These are phyloP conservation scores for Myxozyma udenii DNA, from an alignment of 805 yeast genomes.

Conservation along the genomic window DNA sequence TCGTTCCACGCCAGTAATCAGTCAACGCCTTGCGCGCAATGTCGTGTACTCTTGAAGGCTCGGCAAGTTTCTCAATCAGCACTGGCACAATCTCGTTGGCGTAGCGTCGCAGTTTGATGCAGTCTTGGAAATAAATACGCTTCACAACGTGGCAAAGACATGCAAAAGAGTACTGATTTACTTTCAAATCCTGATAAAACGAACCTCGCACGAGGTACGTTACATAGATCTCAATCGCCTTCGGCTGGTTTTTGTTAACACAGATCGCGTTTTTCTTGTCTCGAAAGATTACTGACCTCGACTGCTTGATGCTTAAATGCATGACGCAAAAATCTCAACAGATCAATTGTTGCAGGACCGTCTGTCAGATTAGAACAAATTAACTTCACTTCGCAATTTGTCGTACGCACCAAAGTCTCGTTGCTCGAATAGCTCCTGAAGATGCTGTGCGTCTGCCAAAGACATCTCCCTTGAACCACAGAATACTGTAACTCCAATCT, in stretches of 20 bases:
- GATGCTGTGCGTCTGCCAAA: constrained; percentile 1
- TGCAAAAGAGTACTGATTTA: constrained; percentile 39
- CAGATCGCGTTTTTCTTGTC: background rate
- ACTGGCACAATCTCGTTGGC: constrained; percentile 38
- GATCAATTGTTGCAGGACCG: constrained; percentile 1
- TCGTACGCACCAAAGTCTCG: constrained; percentile 8
- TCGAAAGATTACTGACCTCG: constrained; percentile 10
- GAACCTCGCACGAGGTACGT: constrained; percentile 14
- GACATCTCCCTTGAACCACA: constrained; percentile 8
- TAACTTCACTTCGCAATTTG: background rate
- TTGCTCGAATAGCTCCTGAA: constrained; percentile 9
- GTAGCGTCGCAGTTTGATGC: constrained; percentile 36
- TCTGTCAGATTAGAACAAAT: background rate
- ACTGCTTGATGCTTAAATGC: constrained; percentile 27
- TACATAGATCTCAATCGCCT: constrained; percentile 21
- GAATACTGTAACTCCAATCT: too few species aligned
- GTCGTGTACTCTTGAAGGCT: constrained; percentile 31
- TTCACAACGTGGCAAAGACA: constrained; percentile 47
- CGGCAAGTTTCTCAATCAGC: constrained; percentile 39
- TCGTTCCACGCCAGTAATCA: constrained; percentile 43
- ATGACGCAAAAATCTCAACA: constrained; percentile 15
- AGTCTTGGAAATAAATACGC: constrained; percentile 44
- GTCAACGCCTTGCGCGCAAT: constrained; percentile 37
- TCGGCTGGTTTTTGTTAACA: constrained; percentile 4
- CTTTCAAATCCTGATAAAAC: constrained; percentile 4